Evolutionary conservation across 2,329 filamentous ascomycete genomes (phyloP), one percentile per base, ranked within the genome.

Genomic region (Phyllosticta citriasiana): DNA sequence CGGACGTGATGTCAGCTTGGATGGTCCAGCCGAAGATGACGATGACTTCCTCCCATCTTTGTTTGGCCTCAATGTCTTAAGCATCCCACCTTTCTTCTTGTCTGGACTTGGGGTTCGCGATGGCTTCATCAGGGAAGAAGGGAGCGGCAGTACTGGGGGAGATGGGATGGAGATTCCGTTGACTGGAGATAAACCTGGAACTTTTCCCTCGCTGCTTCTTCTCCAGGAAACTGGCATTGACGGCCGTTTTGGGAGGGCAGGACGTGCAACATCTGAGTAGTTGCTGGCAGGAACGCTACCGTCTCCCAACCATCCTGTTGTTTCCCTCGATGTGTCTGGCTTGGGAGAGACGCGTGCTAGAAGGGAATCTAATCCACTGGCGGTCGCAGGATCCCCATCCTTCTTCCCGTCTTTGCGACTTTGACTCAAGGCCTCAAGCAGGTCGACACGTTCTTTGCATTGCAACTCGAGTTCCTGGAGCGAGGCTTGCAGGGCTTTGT

Each of bases 371-470:
- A 30, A 22, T n/a, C 22, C 19, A 19, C 22, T 16, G 62, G 24
- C 22, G 56, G 52, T 22, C 22, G 22, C 52, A 53, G 22, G 16
- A 19, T 56, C 67, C 9, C 69, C 68, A 30, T 75, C 72, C 64
- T 78, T 69, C 67, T 74, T 75, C 8, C 77, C 77, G 55, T 85
- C 83, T 64, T 80, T 76, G 33, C 83, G 77, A 67, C 84, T 88
- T 65, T 88, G 79, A 63, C 86, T 84, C 62, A 97, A 77, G 6
- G 92, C 88, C 70, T 94, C 88, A 6, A 97, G 80, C 35, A 97
- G 79, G 71, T 96, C 91, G 57, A 97, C 90, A 56, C 92, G 84
- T 75, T 97, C 93, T 73, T 94, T 93, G 74, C 92, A 97, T 75
- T 97, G 93, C 64, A 92, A 73, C 71, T 97, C 91, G 70, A 97